A percentile compares a stretch with the other conserved stretches of the same genome.
Conservation (phyloP, 2,329 filamentous ascomycete species). For the Trichoderma sp. region DNA sequence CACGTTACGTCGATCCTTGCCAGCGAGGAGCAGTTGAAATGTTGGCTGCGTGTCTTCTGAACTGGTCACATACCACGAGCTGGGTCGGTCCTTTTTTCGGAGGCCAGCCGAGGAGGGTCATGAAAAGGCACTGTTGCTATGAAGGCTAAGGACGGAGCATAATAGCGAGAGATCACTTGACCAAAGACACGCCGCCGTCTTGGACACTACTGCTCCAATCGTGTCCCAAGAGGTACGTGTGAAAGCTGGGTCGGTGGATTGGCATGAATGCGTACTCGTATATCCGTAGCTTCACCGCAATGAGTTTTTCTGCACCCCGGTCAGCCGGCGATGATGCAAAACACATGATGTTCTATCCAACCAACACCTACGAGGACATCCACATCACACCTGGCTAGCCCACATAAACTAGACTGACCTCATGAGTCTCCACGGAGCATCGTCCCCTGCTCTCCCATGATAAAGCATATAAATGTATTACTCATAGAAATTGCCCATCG, state of each 20-base stretch:
- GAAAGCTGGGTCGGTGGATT: neutral
- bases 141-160: neutral
- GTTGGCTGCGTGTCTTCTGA: neutral
- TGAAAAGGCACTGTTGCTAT: neutral
- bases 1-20: neutral
- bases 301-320: neutral
- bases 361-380: neutral
- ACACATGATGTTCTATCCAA: neutral
- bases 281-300: neutral
- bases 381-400: neutral
- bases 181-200: neutral
- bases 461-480: neutral
- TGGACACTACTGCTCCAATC: neutral
- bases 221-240: neutral
- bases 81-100: conserved; percentile 1
- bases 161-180: neutral
- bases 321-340: neutral
- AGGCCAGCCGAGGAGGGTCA: neutral
- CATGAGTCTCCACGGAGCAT: neutral
- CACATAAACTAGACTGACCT: neutral
- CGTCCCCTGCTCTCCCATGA: neutral
- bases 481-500: neutral
- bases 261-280: neutral
- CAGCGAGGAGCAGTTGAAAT: neutral
- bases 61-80: conserved; percentile 2